Evolutionary conservation across 2,329 filamentous ascomycete genomes (phyloP).

Genomic region (Herpomyces periplanetae): DNA sequence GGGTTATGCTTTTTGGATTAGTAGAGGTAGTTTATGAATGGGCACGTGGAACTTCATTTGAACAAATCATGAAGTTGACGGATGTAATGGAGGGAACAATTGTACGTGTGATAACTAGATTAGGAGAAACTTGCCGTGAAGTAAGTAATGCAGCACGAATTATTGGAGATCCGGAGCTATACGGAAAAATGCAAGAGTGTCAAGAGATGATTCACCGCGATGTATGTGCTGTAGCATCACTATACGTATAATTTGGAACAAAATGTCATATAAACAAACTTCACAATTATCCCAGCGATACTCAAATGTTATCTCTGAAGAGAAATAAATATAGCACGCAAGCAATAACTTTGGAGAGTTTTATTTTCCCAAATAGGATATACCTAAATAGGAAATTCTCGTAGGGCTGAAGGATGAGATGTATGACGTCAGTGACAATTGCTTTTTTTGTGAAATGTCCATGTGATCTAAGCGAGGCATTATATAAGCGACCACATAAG

Average conservation of each 20-base stretch:
- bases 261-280: too few species aligned
- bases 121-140: constrained; percentile 85
- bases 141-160: constrained; percentile 88
- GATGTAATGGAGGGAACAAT: constrained; percentile 93
- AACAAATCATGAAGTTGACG: constrained; percentile 76
- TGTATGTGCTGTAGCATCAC: constrained; percentile 50
- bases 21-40: constrained; percentile 97
- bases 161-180: constrained; percentile 67
- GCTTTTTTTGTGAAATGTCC: too few species aligned
- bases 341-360: too few species aligned
- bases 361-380: too few species aligned
- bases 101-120: constrained; percentile 58
- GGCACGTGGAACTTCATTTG: constrained; percentile 91
- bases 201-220: constrained; percentile 95
- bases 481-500: too few species aligned
- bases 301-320: too few species aligned
- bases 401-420: too few species aligned
- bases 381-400: too few species aligned
- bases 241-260: constrained; percentile 30
- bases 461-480: too few species aligned
- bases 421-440: too few species aligned
- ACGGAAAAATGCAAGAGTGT: constrained; percentile 81
- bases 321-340: too few species aligned
- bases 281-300: too few species aligned
- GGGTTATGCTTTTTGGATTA: constrained; percentile 62